Conservation (phyloP, 768 basidiomycete genomes). For the Scleroderma bovista region DNA sequence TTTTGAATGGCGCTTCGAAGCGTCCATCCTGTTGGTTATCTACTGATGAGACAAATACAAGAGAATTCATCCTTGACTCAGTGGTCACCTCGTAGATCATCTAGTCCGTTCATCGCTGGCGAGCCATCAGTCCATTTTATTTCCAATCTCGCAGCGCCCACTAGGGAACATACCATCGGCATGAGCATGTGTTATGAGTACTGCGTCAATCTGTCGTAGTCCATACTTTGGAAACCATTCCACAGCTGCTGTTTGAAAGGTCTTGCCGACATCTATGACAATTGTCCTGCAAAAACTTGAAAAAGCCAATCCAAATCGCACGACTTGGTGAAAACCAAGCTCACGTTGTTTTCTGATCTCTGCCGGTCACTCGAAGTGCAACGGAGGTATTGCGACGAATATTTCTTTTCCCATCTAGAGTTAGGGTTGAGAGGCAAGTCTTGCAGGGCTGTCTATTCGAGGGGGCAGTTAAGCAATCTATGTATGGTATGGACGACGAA, state of each 20-base stretch:
- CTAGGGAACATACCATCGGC: constrained; percentile 54
- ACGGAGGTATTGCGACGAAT: constrained; percentile 79
- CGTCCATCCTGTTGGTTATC: constrained; percentile 59
- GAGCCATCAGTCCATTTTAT: constrained; percentile 1
- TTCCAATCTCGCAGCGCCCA: background rate
- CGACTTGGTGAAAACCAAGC: constrained; percentile 23
- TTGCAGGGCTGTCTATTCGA: constrained; percentile 46
- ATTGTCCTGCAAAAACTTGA: constrained; percentile 50
- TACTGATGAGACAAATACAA: constrained; percentile 1
- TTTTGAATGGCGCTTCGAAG: constrained; percentile 56
- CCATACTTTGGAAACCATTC: constrained; percentile 69
- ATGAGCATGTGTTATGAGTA: constrained; percentile 86
- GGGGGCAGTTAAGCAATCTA: constrained; percentile 71
- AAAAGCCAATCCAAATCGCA: constrained; percentile 1
- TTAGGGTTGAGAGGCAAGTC: constrained; percentile 65
- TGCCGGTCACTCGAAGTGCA: constrained; percentile 45
- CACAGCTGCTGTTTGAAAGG: constrained; percentile 54
- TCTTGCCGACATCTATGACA: constrained; percentile 83
- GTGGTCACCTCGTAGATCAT: constrained; percentile 75
- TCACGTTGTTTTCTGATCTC: constrained; percentile 43
- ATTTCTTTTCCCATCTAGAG: constrained; percentile 74
- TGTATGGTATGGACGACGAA: constrained; percentile 63
- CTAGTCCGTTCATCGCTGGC: constrained; percentile 80
- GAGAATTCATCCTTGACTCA: background rate
- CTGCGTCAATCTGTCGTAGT: constrained; percentile 63